Conservation (phyloP, 345 rosid genomes). For the Leavenworthia alabamica region DNA sequence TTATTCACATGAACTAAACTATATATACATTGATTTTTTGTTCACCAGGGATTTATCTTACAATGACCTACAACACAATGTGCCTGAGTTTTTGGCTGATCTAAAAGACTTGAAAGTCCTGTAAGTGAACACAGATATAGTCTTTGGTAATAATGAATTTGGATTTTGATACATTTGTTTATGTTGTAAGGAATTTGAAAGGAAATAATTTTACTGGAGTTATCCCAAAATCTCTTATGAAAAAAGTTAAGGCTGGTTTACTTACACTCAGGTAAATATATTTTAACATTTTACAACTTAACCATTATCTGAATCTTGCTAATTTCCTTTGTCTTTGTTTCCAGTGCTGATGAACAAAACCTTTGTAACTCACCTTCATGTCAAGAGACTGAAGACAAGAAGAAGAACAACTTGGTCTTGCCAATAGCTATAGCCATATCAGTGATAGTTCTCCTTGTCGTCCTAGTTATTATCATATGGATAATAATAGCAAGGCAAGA, state of each 20-base stretch:
- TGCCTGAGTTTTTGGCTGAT: slow-evolving; percentile 37
- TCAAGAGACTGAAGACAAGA: slow-evolving; percentile 23
- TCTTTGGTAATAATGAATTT: background rate
- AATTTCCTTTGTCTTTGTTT: background rate
- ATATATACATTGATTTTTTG: too few relatives aligned
- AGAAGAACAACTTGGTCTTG: slow-evolving; percentile 22
- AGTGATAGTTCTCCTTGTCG: slow-evolving; percentile 15
- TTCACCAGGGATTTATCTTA: slow-evolving; percentile 39
- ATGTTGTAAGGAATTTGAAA: slow-evolving; percentile 32
- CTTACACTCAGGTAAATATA: slow-evolving; percentile 34
- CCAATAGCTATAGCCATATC: slow-evolving; percentile 22
- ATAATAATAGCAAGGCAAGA: slow-evolving; percentile 13
- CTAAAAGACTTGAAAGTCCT: slow-evolving; percentile 28
- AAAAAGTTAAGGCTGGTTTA: slow-evolving; percentile 23
- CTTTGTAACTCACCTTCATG: slow-evolving; percentile 33
- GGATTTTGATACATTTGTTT: background rate
- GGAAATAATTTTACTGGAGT: slow-evolving; percentile 40
- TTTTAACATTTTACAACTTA: background rate
- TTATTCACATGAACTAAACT: background rate
- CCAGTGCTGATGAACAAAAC: slow-evolving; percentile 32
- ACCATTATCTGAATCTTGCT: background rate
- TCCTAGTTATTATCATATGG: slow-evolving; percentile 17
- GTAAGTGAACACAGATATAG: slow-evolving; percentile 15
- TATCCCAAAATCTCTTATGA: slow-evolving; percentile 35
- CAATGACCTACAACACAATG: slow-evolving; percentile 31